Evolutionary conservation across 164 flowering plant species (phyloP), one percentile per base, ranked within the genome.

Genomic region (Magnolia sinica): DNA sequence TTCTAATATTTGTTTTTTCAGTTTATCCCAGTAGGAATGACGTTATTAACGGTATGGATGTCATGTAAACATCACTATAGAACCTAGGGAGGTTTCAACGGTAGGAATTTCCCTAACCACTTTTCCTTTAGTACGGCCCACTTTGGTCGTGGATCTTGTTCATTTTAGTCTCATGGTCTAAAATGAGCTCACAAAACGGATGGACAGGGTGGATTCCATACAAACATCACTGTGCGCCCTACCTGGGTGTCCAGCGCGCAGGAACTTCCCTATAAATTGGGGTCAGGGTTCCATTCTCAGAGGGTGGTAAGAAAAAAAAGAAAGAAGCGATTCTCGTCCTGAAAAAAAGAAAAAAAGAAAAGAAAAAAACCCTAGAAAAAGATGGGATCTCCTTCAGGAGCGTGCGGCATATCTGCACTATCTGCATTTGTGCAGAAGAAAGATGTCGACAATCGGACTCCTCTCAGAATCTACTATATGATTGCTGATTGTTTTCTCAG

Each of bases 401-500:
- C 81, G 71, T 87, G 93, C 79, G 87, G 86, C 86, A 84, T 93
- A 77, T 88, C 91, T 0, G 91, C 91, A 0, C 84, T 93, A 77
- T 89, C 91, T 0, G 91, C 91, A 0, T 84, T 83, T 67, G 81
- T 95, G 11, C 90, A 68, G 80, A 89, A 72, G 64, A 80, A 91
- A 74, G 89, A 83, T 68, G 96, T 96, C 16, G 96, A 96, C 71
- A 88, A 92, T 83, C 91, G 96, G 69, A 87, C 92, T 59, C 72
- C 98, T 50, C 92, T 93, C 58, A 89, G 88, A 0, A 85, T 74
- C 71, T 96, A 96, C 85, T 88, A 73, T 74, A 88, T 98, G 75
- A 90, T 95, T 82, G 98, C 98, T 24, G 92, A 95, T 82, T 92
- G 91, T 82, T 84, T 93, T 64, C 96, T 95, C 83, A 88, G 80